phyloP scores from a whole-genome alignment of 2,329 filamentous ascomycete species.

The Orbilia ellipsospora region DNA sequence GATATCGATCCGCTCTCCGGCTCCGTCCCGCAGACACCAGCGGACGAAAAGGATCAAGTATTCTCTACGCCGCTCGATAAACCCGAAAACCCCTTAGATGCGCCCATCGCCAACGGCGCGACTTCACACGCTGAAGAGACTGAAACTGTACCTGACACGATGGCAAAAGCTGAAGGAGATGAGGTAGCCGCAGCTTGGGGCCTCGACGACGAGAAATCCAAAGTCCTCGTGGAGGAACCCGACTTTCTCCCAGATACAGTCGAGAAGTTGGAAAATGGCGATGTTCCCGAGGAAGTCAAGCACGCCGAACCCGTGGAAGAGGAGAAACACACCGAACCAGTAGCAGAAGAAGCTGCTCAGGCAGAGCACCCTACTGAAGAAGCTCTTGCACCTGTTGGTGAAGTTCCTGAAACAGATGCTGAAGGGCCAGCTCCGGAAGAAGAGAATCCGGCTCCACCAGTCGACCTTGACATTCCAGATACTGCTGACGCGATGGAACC shows the following conservation, averaged over 20 bases:
- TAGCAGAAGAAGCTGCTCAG: slow-evolving; percentile 11
- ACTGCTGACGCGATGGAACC: slow-evolving; percentile 42
- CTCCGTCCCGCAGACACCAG: slow-evolving; percentile 40
- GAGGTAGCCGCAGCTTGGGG: slow-evolving; percentile 43
- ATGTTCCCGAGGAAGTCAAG: slow-evolving; percentile 14
- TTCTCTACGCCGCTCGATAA: slow-evolving; percentile 50
- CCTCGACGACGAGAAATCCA: slow-evolving; percentile 41
- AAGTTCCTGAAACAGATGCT: slow-evolving; percentile 25
- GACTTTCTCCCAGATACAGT: slow-evolving; percentile 38
- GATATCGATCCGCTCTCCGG: slow-evolving; percentile 45
- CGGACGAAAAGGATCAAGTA: slow-evolving; percentile 33
- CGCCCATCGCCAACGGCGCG: slow-evolving; percentile 42
- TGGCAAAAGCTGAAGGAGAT: slow-evolving; percentile 52
- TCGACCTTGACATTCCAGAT: slow-evolving; percentile 49
- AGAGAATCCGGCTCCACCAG: slow-evolving; percentile 18
- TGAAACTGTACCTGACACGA: slow-evolving; percentile 23
- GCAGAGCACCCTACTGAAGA: slow-evolving; percentile 16
- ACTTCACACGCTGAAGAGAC: slow-evolving; percentile 27
- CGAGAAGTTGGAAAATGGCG: slow-evolving; percentile 43
- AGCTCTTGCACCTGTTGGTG: slow-evolving; percentile 1
- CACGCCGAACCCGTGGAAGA: neutral
- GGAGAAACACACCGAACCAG: slow-evolving; percentile 12
- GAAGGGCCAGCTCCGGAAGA: slow-evolving; percentile 25
- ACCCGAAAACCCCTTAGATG: slow-evolving; percentile 49
- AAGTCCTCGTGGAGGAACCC: slow-evolving; percentile 37